phyloP scores from a whole-genome alignment of 2,329 filamentous ascomycete species.

The Nannizziopsis barbatae region DNA sequence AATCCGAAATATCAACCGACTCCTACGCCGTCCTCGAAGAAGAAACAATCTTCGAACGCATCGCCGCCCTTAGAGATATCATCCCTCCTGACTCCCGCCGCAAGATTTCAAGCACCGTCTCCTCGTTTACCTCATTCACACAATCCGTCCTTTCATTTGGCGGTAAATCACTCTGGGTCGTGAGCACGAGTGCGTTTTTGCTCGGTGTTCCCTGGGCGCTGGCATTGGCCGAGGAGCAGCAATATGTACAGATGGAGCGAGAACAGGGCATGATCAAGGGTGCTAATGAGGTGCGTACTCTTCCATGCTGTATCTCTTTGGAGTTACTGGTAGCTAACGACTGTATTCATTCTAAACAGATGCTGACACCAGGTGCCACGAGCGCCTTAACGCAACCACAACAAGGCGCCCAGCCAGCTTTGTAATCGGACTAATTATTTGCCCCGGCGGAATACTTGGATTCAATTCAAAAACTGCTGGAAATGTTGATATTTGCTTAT shows the following conservation, averaged over 20 bases:
- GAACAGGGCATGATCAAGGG: conserved; percentile 93
- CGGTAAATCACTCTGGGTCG: conserved; percentile 80
- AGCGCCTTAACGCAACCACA: conserved; percentile 18
- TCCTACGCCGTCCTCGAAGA: conserved; percentile 52
- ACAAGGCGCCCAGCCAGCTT: conserved; percentile 25
- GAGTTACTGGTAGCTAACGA: background rate
- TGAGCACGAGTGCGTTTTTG: conserved; percentile 79
- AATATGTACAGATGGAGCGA: conserved; percentile 93
- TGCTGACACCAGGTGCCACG: conserved; percentile 33
- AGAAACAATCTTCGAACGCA: conserved; percentile 53
- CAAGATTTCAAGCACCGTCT: conserved; percentile 51
- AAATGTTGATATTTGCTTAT: background rate
- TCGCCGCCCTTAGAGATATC: conserved; percentile 64
- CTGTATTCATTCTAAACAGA: conserved; percentile 21
- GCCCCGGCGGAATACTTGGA: background rate
- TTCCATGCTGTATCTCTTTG: background rate
- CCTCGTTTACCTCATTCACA: conserved; percentile 35
- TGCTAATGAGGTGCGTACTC: conserved; percentile 58
- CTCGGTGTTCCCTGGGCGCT: conserved; percentile 88
- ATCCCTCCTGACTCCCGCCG: conserved; percentile 61
- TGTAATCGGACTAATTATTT: conserved; percentile 21
- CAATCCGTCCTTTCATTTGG: conserved; percentile 48
- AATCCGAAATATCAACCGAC: conserved; percentile 75
- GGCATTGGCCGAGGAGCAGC: conserved; percentile 89
- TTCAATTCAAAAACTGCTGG: background rate